Conservation (phyloP, 2,329 filamentous ascomycete genomes). For the Cercospora brassicicola region DNA sequence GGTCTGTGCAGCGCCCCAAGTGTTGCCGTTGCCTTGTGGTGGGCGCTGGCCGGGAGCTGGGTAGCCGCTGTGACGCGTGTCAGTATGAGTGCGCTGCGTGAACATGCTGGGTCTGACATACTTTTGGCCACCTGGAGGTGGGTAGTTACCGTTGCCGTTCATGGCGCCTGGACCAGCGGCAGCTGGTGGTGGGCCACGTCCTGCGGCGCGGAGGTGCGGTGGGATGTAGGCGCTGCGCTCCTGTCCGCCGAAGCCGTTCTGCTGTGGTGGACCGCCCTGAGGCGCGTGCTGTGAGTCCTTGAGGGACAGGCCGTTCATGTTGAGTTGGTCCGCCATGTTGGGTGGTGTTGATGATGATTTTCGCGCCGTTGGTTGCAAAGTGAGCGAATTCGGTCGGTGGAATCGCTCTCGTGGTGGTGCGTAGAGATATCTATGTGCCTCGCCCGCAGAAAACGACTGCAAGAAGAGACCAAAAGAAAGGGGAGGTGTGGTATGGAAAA, state of each 20-base stretch:
- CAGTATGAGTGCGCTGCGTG: slow-evolving; percentile 18
- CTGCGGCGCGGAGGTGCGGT: slow-evolving; percentile 69
- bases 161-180: slow-evolving; percentile 51
- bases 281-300: slow-evolving; percentile 64
- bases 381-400: slow-evolving; percentile 36
- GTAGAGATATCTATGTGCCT: slow-evolving; percentile 19
- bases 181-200: slow-evolving; percentile 42
- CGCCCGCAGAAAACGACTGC: slow-evolving; percentile 25
- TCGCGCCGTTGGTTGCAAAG: slow-evolving; percentile 22
- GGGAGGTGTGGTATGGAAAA: slow-evolving; percentile 4
- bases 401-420: slow-evolving; percentile 5
- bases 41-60: slow-evolving; percentile 20
- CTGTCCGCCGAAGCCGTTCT: slow-evolving; percentile 47
- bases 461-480: slow-evolving; percentile 25
- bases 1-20: slow-evolving; percentile 57
- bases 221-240: slow-evolving; percentile 77
- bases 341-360: slow-evolving; percentile 12
- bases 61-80: slow-evolving; percentile 48
- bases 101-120: slow-evolving; percentile 20
- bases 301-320: slow-evolving; percentile 74
- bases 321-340: slow-evolving; percentile 76
- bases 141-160: slow-evolving; percentile 47
- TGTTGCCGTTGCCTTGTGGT: slow-evolving; percentile 36
- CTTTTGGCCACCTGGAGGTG: slow-evolving; percentile 42
- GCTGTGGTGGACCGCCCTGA: slow-evolving; percentile 38